Percentiles rank a stretch among this genome's conserved stretches.
Evolutionary conservation across 257 asterid genomes (phyloP).

Genomic region (Fraxinus pennsylvanica): DNA sequence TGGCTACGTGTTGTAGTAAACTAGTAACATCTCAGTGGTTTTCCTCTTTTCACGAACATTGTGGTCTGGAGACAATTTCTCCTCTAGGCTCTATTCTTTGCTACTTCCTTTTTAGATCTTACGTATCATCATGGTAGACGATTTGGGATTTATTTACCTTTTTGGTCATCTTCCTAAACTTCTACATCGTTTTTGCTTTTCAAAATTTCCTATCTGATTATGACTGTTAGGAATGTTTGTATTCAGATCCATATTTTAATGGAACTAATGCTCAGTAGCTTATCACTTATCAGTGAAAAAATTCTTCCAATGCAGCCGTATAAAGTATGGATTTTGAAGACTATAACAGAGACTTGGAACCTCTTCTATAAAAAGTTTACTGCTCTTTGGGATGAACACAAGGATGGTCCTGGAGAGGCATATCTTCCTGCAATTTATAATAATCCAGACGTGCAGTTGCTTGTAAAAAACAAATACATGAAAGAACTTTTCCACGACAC

Average conservation of each 20-base stretch:
- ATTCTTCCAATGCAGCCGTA: conserved; percentile 47
- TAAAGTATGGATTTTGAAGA: conserved; percentile 79
- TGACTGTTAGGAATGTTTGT: no score
- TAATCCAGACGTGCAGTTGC: conserved; percentile 57
- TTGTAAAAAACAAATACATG: conserved; percentile 67
- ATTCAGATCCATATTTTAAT: no score
- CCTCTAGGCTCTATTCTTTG: background rate
- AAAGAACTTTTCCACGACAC: conserved; percentile 75
- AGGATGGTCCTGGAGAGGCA: conserved; percentile 94
- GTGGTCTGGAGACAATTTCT: background rate
- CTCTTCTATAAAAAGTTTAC: conserved; percentile 72
- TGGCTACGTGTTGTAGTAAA: background rate
- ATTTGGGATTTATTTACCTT: no score
- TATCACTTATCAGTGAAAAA: background rate
- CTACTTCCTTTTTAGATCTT: background rate
- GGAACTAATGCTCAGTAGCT: background rate
- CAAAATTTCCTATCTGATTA: background rate
- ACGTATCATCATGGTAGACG: background rate
- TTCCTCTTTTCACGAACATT: background rate
- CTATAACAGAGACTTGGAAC: conserved; percentile 87
- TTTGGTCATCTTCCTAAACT: background rate
- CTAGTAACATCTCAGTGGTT: no score
- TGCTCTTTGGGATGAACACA: conserved; percentile 87
- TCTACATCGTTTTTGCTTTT: background rate
- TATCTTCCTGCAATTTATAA: conserved; percentile 84